Base-by-base conservation (phyloP, 140 eudicot species). In the Erigeron philadelphicus region DNA sequence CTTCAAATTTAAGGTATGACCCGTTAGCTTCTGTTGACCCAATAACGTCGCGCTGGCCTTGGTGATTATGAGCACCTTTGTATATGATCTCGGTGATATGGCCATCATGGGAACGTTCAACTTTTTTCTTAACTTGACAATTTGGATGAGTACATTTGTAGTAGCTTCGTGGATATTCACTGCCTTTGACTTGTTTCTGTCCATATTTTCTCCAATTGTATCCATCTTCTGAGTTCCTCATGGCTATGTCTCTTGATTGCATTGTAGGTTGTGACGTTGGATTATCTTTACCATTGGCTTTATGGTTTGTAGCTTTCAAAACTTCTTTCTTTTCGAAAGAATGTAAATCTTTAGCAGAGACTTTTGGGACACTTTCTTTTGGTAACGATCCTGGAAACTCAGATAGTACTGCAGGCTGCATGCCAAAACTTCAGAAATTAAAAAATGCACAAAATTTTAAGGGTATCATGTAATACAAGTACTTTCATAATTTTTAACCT, bases 131-230 rank as follows among this genome's bases (percentile, higher is more conserved):
- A 11, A 86, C 95, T 44, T 67, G 84, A 64, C 95, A 86, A 79
- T 78, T 84, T 23, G 86, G 76, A 59, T 79, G 73, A 2, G 86
- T 86, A 47, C 94, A 86, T 81, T 83, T 86, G 73, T 75, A 86
- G 42, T 86, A 86, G 70, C 95, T 86, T 40, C 95, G 72, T 12
- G 95, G 95, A 70, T 64, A 84, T 56, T 86, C 89, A 54, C 95
- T 86, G 12, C 95, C 95, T 74, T 86, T 86, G 5, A 86, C 95
- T 49, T 86, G 95, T 57, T 86, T 86, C 16, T 86, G 89, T n/a
- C 95, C 95, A 40, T 86, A 86, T 61, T 86, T 86, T 75, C 95
- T 81, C 95, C 95, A 86, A 15, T 79, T 79, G 78, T 81, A 86
- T 60, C 89, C 95, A 35, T 86, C 95, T 64, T 84, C 89, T 4